Conservation (phyloP, 2,329 filamentous ascomycete species). For the Coleophoma crateriformis region DNA sequence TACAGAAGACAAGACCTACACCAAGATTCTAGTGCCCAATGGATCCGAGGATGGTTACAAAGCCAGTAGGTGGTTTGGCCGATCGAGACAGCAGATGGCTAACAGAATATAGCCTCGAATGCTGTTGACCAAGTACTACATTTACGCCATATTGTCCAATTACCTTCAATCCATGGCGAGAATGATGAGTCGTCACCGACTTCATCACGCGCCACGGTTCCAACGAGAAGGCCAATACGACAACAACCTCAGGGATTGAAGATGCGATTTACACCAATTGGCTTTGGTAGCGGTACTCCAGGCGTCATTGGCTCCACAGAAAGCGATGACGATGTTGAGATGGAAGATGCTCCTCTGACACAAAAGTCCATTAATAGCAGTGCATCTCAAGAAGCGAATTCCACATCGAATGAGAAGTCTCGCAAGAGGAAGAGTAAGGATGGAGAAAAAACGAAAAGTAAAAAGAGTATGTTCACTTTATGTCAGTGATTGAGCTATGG, state of each 20-base stretch:
- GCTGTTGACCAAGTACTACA: constrained; percentile 56
- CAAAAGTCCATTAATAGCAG: neutral
- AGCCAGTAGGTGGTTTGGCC: constrained; percentile 36
- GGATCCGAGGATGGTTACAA: constrained; percentile 48
- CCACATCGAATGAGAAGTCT: neutral
- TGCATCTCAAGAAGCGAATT: neutral
- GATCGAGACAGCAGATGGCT: neutral
- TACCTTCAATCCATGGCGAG: constrained; percentile 36
- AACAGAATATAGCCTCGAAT: constrained; percentile 29
- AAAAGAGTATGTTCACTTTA: constrained; percentile 20
- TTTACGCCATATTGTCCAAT: constrained; percentile 55
- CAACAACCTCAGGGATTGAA: constrained; percentile 63
- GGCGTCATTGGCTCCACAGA: constrained; percentile 30
- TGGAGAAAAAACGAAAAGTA: constrained; percentile 12
- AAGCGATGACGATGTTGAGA: constrained; percentile 7
- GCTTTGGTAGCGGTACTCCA: constrained; percentile 40
- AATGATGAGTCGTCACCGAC: constrained; percentile 15
- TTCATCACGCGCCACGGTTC: constrained; percentile 32
- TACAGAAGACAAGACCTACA: constrained; percentile 42
- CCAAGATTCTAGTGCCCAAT: constrained; percentile 57
- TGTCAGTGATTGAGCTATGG: constrained; percentile 8
- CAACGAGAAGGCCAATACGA: constrained; percentile 46
- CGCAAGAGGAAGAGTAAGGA: constrained; percentile 19
- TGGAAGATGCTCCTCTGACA: constrained; percentile 9
- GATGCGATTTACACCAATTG: constrained; percentile 63